Evolutionary conservation across 2,329 filamentous ascomycete genomes (phyloP).

Genomic region (Cladobotryum mycophilum): DNA sequence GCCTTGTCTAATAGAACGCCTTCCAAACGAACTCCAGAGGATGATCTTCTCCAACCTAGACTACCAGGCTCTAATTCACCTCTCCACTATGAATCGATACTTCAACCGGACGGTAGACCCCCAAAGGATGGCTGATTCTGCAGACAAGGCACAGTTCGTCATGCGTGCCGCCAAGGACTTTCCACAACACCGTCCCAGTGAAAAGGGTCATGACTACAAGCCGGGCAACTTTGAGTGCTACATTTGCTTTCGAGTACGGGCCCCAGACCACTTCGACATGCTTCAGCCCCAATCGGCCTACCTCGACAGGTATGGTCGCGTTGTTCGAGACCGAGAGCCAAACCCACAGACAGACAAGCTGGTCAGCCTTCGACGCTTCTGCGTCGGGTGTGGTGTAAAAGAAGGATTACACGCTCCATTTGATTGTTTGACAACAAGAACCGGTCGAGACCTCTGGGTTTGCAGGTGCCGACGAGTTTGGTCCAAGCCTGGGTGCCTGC

Average conservation of each 20-base stretch:
- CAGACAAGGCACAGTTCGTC: slow-evolving; percentile 35
- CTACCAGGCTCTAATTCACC: slow-evolving; percentile 35
- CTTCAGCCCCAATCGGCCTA: slow-evolving; percentile 28
- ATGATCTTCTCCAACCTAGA: slow-evolving; percentile 31
- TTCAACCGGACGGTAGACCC: slow-evolving; percentile 30
- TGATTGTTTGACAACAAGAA: slow-evolving; percentile 32
- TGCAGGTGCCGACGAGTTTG: slow-evolving; percentile 32
- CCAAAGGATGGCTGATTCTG: slow-evolving; percentile 26
- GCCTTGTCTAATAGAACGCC: slow-evolving; percentile 25
- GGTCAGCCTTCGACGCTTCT: slow-evolving; percentile 33
- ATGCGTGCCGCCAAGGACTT: slow-evolving; percentile 37
- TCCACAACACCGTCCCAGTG: slow-evolving; percentile 32
- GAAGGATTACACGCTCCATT: slow-evolving; percentile 31
- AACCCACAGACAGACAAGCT: slow-evolving; percentile 21
- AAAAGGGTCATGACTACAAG: slow-evolving; percentile 30
- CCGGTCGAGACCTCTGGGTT: slow-evolving; percentile 34
- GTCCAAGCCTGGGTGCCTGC: slow-evolving; percentile 29
- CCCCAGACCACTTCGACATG: slow-evolving; percentile 33
- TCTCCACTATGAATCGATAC: slow-evolving; percentile 31
- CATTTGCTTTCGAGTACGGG: slow-evolving; percentile 35
- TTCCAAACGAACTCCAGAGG: slow-evolving; percentile 28
- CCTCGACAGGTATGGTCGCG: slow-evolving; percentile 25
- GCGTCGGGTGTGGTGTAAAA: slow-evolving; percentile 35
- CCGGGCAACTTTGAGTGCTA: slow-evolving; percentile 39
- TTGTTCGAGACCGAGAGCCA: slow-evolving; percentile 25